A percentile compares a stretch with the other conserved stretches of the same genome.
phyloP scores from a whole-genome alignment of 2,329 filamentous ascomycete species.

The Sporothrix pallida region DNA sequence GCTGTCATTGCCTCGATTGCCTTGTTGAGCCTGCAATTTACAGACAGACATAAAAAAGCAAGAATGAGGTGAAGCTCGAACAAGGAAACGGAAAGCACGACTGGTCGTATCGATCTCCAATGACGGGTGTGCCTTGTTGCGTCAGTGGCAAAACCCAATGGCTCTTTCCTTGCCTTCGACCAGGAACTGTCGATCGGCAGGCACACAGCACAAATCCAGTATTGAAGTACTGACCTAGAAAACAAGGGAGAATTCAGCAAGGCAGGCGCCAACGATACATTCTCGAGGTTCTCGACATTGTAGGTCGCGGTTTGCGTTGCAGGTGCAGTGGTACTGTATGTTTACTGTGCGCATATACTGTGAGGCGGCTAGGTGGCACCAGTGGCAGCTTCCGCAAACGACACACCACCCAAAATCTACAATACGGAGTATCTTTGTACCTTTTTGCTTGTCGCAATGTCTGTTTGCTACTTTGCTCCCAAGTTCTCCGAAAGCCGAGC shows the following conservation, averaged over 20 bases:
- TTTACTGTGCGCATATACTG: not conserved
- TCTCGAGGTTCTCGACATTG: not conserved
- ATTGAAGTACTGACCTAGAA: not conserved
- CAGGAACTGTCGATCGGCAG: conserved; percentile 11
- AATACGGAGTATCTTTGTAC: not conserved
- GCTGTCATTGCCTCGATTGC: not conserved
- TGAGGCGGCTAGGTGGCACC: not conserved
- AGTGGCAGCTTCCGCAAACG: conserved; percentile 16
- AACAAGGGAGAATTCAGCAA: not conserved
- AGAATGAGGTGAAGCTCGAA: too few relatives aligned
- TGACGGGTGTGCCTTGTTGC: conserved; percentile 2
- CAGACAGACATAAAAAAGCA: too few relatives aligned
- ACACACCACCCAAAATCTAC: not conserved
- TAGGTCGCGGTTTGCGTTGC: not conserved
- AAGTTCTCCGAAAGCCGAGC: conserved; percentile 26
- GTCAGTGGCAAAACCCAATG: conserved; percentile 7
- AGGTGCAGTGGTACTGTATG: not conserved
- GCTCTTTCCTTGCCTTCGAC: conserved; percentile 4
- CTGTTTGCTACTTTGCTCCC: not conserved
- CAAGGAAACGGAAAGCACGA: not conserved
- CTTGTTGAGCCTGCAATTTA: too few relatives aligned
- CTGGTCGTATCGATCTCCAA: not conserved
- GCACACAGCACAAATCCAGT: not conserved
- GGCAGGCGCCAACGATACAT: not conserved
- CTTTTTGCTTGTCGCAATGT: not conserved